Percentiles rank a stretch among this genome's conserved stretches.
phyloP scores from a whole-genome alignment of 306 rosid species.

The Nissolia schottii region DNA sequence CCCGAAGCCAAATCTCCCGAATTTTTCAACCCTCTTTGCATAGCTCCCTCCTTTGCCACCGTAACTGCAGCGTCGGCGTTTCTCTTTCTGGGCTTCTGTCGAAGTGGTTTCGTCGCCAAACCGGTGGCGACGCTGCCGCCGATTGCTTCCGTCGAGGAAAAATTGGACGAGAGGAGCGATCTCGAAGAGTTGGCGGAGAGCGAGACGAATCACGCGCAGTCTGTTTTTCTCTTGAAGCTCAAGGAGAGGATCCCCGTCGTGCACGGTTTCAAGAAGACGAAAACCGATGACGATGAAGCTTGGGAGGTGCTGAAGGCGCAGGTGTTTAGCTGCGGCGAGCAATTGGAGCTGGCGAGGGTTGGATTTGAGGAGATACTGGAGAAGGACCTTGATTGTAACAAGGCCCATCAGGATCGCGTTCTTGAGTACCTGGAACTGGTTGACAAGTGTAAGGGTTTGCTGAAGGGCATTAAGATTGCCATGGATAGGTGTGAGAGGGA shows the following conservation, averaged over 20 bases:
- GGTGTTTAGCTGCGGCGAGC: constrained; percentile 29
- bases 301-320: constrained; percentile 32
- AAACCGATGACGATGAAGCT: constrained; percentile 28
- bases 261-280: constrained; percentile 21
- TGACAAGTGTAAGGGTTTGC: constrained; percentile 25
- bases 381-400: constrained; percentile 23
- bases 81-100: constrained; percentile 22
- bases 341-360: constrained; percentile 30
- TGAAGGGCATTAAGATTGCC: constrained; percentile 34
- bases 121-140: constrained; percentile 1
- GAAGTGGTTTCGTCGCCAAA: background rate
- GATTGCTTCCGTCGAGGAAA: background rate
- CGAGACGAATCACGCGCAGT: background rate
- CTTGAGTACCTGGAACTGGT: constrained; percentile 34
- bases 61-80: constrained; percentile 30
- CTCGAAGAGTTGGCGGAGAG: background rate
- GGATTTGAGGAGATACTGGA: constrained; percentile 42
- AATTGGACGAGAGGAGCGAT: background rate
- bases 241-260: constrained; percentile 27
- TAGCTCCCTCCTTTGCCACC: background rate
- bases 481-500: constrained; percentile 39
- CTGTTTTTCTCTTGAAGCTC: constrained; percentile 24
- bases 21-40: background rate
- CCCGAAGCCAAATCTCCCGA: background rate
- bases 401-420: constrained; percentile 23